A percentile compares a stretch with the other conserved stretches of the same genome.
phyloP scores from a whole-genome alignment of 495 filamentous ascomycete genomes.

The Tuber brumale region DNA sequence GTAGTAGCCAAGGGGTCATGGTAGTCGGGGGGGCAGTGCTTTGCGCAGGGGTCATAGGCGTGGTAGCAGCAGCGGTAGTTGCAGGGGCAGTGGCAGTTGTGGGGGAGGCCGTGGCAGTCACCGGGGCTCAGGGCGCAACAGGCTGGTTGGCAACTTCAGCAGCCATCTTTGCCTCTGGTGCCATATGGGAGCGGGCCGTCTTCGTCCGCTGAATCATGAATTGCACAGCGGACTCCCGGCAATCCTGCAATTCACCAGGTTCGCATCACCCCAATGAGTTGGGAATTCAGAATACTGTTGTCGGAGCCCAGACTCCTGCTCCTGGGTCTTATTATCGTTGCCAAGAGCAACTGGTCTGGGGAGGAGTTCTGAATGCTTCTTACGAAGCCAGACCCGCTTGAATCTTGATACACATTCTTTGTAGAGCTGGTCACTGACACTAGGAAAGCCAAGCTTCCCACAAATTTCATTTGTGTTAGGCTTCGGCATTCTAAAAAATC shows the following conservation, averaged over 20 bases:
- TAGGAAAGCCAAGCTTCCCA: background rate
- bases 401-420: background rate
- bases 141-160: too few species aligned
- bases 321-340: background rate
- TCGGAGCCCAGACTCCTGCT: background rate
- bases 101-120: too few species aligned
- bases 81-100: too few species aligned
- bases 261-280: background rate
- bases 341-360: background rate
- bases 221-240: background rate
- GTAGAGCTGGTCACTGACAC: background rate
- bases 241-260: background rate
- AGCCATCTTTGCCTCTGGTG: background rate
- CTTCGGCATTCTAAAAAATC: background rate
- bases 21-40: too few species aligned
- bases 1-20: too few species aligned
- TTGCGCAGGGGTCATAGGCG: too few species aligned
- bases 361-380: background rate
- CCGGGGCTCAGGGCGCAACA: accelerated
- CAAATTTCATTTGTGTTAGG: background rate
- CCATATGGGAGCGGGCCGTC: background rate
- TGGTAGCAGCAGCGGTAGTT: too few species aligned
- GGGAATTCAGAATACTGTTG: background rate
- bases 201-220: background rate
- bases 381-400: background rate